Conservation (phyloP, 208 protist genomes). For the Leishmania gerbilli region DNA sequence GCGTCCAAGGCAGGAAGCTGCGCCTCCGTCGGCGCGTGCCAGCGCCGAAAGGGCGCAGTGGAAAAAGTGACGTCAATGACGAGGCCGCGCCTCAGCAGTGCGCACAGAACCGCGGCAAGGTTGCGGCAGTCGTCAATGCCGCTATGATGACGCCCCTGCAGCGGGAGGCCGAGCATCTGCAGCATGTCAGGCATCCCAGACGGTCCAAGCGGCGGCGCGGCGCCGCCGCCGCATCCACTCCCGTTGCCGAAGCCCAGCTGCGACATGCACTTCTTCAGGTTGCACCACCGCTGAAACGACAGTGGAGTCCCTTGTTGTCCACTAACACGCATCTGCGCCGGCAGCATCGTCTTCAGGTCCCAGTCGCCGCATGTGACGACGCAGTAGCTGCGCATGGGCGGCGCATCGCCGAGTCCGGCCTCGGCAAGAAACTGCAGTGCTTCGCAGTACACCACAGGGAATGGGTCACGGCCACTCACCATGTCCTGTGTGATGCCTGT, state of each 20-base stretch:
- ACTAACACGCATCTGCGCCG: conserved; percentile 51
- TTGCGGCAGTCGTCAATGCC: conserved; percentile 95
- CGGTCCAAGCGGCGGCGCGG: not conserved
- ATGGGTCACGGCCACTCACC: conserved; percentile 59
- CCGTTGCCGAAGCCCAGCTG: conserved; percentile 2
- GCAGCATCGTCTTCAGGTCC: conserved; percentile 91
- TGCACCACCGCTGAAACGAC: conserved; percentile 82
- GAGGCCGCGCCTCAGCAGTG: conserved; percentile 49
- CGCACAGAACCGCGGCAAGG: conserved; percentile 77
- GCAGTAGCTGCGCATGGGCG: conserved; percentile 63
- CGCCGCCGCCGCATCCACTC: not conserved
- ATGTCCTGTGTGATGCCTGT: conserved; percentile 83
- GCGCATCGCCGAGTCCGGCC: conserved; percentile 50
- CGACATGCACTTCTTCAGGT: conserved; percentile 87
- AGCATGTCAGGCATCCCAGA: conserved; percentile 75
- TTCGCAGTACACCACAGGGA: conserved; percentile 64
- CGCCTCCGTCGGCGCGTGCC: conserved; percentile 22
- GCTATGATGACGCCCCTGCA: conserved; percentile 89
- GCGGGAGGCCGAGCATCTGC: conserved; percentile 43
- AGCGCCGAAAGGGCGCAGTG: not conserved
- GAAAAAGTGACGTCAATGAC: conserved; percentile 39
- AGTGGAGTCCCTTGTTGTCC: conserved; percentile 16
- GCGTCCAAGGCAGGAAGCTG: conserved; percentile 4
- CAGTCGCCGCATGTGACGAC: conserved; percentile 95
- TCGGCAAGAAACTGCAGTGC: conserved; percentile 58